A percentile compares a stretch with the other conserved stretches of the same genome.
Evolutionary conservation across 805 yeast genomes (phyloP).

Genomic region (Nakazawaea ishiwadae): DNA sequence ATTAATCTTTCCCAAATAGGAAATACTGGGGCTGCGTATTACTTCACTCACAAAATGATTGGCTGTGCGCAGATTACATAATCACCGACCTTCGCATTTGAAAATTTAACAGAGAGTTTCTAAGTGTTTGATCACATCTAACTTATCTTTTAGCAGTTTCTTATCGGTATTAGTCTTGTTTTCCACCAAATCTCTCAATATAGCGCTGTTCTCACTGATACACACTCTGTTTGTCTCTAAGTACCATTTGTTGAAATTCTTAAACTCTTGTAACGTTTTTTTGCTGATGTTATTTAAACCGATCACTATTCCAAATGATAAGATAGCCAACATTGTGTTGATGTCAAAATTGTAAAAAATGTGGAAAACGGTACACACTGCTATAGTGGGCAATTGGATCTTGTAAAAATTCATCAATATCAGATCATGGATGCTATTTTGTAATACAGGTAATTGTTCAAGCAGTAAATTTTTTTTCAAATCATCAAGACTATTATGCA

Average conservation of each 20-base stretch:
- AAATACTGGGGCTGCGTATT: slow-evolving; percentile 8
- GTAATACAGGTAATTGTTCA: slow-evolving; percentile 9
- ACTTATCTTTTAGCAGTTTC: neutral
- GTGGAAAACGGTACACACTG: slow-evolving; percentile 10
- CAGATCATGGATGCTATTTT: slow-evolving; percentile 4
- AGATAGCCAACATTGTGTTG: slow-evolving; percentile 31
- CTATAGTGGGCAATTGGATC: slow-evolving; percentile 7
- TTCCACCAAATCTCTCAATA: slow-evolving; percentile 1
- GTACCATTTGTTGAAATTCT: slow-evolving; percentile 12
- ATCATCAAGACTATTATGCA: neutral
- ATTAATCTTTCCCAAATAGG: neutral
- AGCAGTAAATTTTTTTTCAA: neutral
- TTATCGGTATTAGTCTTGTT: slow-evolving; percentile 1
- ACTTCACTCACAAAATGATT: slow-evolving; percentile 1
- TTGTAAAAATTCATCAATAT: slow-evolving; percentile 4
- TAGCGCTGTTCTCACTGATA: slow-evolving; percentile 5
- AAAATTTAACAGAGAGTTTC: neutral
- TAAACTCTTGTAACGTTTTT: slow-evolving; percentile 3
- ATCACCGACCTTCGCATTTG: slow-evolving; percentile 12
- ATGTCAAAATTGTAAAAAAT: slow-evolving; percentile 13
- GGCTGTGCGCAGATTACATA: slow-evolving; percentile 4
- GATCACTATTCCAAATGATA: slow-evolving; percentile 39
- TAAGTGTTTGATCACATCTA: slow-evolving; percentile 6
- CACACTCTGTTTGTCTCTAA: slow-evolving; percentile 5
- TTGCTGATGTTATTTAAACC: slow-evolving; percentile 25